phyloP scores from a whole-genome alignment of 2,329 filamentous ascomycete genomes.

The Juglanconis oblonga region DNA sequence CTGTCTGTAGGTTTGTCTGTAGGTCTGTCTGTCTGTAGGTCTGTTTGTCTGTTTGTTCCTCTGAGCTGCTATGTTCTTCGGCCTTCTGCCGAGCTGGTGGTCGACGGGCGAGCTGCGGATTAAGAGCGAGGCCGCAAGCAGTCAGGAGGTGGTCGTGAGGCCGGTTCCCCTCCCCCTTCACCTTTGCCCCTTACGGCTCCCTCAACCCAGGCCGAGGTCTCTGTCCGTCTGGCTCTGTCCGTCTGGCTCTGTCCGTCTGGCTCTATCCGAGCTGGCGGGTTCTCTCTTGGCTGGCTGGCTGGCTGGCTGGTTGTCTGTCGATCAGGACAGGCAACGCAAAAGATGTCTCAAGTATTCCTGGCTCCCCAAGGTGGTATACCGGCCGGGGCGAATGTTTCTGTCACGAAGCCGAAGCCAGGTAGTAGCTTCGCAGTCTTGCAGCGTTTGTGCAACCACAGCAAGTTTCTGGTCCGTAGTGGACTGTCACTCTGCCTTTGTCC shows the following conservation, averaged over 20 bases:
- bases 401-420: constrained; percentile 3
- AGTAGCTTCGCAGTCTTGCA: constrained; percentile 18
- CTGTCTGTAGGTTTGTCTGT: not conserved
- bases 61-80: not conserved
- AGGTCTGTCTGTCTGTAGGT: not conserved
- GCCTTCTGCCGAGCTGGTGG: too few species aligned
- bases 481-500: constrained; percentile 4
- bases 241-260: constrained; percentile 2
- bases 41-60: not conserved
- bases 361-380: not conserved
- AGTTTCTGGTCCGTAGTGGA: constrained; percentile 8
- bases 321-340: constrained; percentile 56
- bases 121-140: not conserved
- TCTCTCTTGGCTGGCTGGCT: not conserved
- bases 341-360: constrained; percentile 29
- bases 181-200: constrained; percentile 11
- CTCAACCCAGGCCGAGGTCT: constrained; percentile 6
- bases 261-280: constrained; percentile 8
- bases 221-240: constrained; percentile 5
- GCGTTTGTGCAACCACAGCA: constrained; percentile 14
- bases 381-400: constrained; percentile 3
- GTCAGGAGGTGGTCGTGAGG: not conserved
- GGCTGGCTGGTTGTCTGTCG: constrained; percentile 29
- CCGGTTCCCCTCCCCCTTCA: constrained; percentile 2
- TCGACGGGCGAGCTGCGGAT: not conserved